Evolutionary conservation across 257 asterid genomes (phyloP).

Genomic region (Solanum bulbocastanum): DNA sequence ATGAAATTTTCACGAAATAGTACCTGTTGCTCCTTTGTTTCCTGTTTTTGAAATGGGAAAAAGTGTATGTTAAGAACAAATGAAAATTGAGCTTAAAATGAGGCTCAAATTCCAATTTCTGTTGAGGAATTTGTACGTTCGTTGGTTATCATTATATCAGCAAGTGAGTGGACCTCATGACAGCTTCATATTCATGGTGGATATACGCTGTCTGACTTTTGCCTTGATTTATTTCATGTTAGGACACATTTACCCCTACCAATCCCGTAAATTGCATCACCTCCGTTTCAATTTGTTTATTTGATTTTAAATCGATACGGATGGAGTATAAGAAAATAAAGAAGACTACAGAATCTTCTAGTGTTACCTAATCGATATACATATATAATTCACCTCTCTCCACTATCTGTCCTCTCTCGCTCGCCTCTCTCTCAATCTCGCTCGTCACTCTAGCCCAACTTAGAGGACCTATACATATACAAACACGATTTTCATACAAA

Average conservation of each 20-base stretch:
- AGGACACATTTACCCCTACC: background rate
- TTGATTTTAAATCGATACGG: too few relatives aligned
- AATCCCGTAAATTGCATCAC: background rate
- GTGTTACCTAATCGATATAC: background rate
- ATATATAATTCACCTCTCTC: background rate
- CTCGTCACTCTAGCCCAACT: too few relatives aligned
- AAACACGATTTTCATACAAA: accelerated
- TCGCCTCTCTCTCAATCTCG: too few relatives aligned
- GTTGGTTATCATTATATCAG: slow-evolving; percentile 9
- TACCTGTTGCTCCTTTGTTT: background rate
- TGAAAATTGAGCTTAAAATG: slow-evolving; percentile 4
- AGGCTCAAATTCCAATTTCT: slow-evolving; percentile 3
- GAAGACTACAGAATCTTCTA: background rate
- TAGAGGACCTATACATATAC: too few relatives aligned
- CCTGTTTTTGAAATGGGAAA: background rate
- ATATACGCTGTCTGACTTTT: slow-evolving; percentile 1
- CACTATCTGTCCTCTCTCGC: too few relatives aligned
- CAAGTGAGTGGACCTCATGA: slow-evolving; percentile 8
- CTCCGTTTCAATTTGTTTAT: background rate
- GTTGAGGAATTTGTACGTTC: background rate
- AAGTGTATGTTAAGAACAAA: background rate
- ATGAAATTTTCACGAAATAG: background rate
- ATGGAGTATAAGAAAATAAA: too few relatives aligned
- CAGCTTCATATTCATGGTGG: slow-evolving; percentile 1
- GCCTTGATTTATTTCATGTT: background rate